A percentile compares a stretch with the other conserved stretches of the same genome.
phyloP scores from a whole-genome alignment of 192 early-diverging fungal genomes.

The Rhizoclosmatium sp. region DNA sequence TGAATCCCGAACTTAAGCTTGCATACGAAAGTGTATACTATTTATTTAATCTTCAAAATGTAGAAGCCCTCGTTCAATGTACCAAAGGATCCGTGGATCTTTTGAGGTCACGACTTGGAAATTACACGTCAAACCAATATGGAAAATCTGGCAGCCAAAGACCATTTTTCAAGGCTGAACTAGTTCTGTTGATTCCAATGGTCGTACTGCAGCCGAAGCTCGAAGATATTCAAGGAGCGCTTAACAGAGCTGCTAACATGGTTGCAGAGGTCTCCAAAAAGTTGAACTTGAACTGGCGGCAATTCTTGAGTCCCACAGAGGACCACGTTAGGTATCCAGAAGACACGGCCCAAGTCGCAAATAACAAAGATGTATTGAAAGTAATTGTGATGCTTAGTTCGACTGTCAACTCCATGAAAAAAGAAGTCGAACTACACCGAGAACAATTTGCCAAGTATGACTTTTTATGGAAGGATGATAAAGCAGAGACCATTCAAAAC shows the following conservation, averaged over 20 bases:
- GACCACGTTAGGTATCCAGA: conserved; percentile 60
- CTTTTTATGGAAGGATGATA: conserved; percentile 74
- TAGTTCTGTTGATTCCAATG: conserved; percentile 66
- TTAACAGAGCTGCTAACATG: conserved; percentile 64
- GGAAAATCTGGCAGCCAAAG: conserved; percentile 59
- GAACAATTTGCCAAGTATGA: conserved; percentile 72
- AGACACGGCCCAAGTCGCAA: conserved; percentile 70
- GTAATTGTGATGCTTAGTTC: conserved; percentile 61
- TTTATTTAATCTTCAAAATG: conserved; percentile 67
- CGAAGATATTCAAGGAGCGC: conserved; percentile 67
- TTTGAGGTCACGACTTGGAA: conserved; percentile 60
- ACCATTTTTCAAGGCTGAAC: conserved; percentile 69
- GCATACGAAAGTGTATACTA: conserved; percentile 72
- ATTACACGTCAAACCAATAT: conserved; percentile 66
- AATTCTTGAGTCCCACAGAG: conserved; percentile 55
- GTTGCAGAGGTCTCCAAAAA: conserved; percentile 70
- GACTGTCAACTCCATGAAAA: conserved; percentile 70
- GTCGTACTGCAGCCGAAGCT: conserved; percentile 70
- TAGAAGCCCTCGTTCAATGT: conserved; percentile 68
- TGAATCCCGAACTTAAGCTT: conserved; percentile 56
- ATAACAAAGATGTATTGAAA: conserved; percentile 72
- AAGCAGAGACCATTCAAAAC: conserved; percentile 65
- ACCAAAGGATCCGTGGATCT: conserved; percentile 70
- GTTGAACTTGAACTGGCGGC: conserved; percentile 60
- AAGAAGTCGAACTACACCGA: conserved; percentile 66